Evolutionary conservation across 2,329 filamentous ascomycete genomes (phyloP), one percentile per base, ranked within the genome.

Genomic region (Westerdykella ornata): DNA sequence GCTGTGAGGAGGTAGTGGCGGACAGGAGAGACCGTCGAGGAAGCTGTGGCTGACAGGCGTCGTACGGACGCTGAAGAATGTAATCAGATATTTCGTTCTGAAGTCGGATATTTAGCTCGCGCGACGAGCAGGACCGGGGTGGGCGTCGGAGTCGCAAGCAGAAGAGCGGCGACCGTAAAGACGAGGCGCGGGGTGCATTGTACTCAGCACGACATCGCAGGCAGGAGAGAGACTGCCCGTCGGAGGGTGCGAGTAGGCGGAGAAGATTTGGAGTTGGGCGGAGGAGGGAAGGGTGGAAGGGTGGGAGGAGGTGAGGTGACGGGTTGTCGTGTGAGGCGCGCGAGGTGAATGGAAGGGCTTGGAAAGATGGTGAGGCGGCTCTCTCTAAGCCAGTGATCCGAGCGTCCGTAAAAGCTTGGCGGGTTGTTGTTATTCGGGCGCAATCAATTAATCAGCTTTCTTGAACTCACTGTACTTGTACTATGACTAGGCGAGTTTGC

Each of bases 141-240:
- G 22, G 22, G 22, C 12, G 22, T 38, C 37, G 49, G 43, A 41
- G 48, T 42, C 43, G 45, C 44, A 47, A 49, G 53, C 45, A 49
- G 51, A 48, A 48, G 44, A 45, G 47, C 39, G 38, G 37, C 44
- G 35, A 39, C 35, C 18, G 22, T 9, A 11, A 22, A 41, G 39
- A 46, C 45, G 43, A 49, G 45, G 44, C 45, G 48, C 50, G 57
- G 49, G 49, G 52, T n/a, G 53, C 59, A 63, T 63, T 48, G 53
- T 35, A 57, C 59, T 59, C 55, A 62, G 49, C 53, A 60, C 48
- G 54, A 57, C 61, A 64, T 61, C 51, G 37, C 56, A 59, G 52
- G 58, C 58, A 56, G 53, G 42, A 26, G 29, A 45, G 42, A 49
- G 52, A 47, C 52, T 53, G 54, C 53, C 52, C 54, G 56, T 43